Conservation (phyloP, 306 rosid genomes). For the Pachyrhizus erosus region DNA sequence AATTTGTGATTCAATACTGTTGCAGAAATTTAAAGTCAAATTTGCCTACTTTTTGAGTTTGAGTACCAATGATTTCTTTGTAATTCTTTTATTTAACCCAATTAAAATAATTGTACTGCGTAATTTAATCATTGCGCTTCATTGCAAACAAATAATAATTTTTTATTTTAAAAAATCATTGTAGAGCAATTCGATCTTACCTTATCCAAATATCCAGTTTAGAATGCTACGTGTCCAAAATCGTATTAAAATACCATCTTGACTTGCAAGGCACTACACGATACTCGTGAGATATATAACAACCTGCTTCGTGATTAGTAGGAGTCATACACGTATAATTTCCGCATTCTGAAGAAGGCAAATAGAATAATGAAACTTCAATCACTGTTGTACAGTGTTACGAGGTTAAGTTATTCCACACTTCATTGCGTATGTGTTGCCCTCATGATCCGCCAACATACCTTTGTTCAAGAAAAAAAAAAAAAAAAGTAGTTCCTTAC, state of each 20-base stretch:
- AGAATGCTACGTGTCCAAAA: slow-evolving; percentile 36
- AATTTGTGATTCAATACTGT: neutral
- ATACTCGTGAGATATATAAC: neutral
- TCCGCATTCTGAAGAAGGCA: slow-evolving; percentile 42
- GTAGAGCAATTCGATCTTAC: neutral
- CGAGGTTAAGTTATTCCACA: neutral
- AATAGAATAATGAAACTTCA: neutral
- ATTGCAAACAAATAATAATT: neutral
- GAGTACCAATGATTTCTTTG: neutral
- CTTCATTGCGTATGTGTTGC: slow-evolving; percentile 19
- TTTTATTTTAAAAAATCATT: neutral
- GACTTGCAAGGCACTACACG: slow-evolving; percentile 44
- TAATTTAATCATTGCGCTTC: neutral
- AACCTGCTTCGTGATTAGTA: slow-evolving; percentile 5
- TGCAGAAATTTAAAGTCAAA: neutral
- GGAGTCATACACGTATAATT: slow-evolving; percentile 34
- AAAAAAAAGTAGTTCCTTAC: neutral
- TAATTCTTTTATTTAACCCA: neutral
- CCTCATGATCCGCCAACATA: neutral
- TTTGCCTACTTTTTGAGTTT: neutral
- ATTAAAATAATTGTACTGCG: neutral
- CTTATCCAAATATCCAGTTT: neutral
- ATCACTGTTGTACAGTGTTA: slow-evolving; percentile 18
- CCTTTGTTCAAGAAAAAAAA: slow-evolving; percentile 3
- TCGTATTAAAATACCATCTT: slow-evolving; percentile 4